Evolutionary conservation across 345 rosid species (phyloP).

Genomic region (Gossypium mustelinum): DNA sequence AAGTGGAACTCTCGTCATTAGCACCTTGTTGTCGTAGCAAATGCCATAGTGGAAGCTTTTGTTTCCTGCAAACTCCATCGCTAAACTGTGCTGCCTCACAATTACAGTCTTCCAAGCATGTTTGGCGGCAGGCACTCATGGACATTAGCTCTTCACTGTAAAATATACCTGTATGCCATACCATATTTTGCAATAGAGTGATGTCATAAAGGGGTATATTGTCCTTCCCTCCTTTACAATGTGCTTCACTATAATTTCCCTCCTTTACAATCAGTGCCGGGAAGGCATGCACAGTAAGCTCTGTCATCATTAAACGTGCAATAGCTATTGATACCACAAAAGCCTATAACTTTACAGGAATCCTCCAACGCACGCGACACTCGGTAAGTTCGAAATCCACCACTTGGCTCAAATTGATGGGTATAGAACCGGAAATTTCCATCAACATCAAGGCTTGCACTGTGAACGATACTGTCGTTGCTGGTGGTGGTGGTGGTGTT

Average conservation of each 20-base stretch:
- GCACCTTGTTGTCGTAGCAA: not conserved
- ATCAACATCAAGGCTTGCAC: slow-evolving; percentile 12
- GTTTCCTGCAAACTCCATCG: not conserved
- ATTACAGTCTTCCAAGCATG: slow-evolving; percentile 15
- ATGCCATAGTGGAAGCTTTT: slow-evolving; percentile 4
- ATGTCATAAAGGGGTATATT: not conserved
- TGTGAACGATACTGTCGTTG: not conserved
- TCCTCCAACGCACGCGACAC: not conserved
- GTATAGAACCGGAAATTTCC: not conserved
- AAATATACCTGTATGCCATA: not conserved
- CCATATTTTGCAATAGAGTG: not conserved
- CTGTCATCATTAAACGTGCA: not conserved
- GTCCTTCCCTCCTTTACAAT: not conserved
- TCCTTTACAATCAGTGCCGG: not conserved
- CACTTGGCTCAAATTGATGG: not conserved
- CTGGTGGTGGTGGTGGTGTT: not conserved
- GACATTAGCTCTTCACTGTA: not conserved
- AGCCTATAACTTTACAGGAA: not conserved
- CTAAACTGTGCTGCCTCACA: slow-evolving; percentile 7
- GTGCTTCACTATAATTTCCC: slow-evolving; percentile 10
- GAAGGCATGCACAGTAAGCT: slow-evolving; percentile 10
- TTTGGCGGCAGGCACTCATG: not conserved
- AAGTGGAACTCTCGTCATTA: no score
- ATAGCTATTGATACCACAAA: slow-evolving; percentile 15
- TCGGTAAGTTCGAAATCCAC: not conserved